Percentiles rank a stretch among this genome's conserved stretches.
phyloP scores from a whole-genome alignment of 2,329 filamentous ascomycete species.

The Dactylellina sp. region DNA sequence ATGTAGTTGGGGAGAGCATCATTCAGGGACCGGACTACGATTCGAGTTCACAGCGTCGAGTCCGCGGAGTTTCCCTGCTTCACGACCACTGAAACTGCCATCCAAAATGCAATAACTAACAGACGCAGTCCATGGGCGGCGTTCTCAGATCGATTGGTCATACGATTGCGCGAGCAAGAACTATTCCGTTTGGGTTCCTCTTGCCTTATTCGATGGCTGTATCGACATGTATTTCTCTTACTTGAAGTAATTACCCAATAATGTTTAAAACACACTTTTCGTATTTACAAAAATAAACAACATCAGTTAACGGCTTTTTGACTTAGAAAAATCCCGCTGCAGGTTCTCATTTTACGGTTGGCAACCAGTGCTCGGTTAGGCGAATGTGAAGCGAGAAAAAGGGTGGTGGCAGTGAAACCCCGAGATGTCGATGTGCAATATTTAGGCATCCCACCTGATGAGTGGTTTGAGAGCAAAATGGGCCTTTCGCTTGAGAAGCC shows the following conservation, averaged over 20 bases:
- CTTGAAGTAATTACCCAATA: slow-evolving; percentile 5
- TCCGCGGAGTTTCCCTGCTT: too few species aligned
- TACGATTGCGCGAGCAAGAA: slow-evolving; percentile 15
- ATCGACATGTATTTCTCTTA: background rate
- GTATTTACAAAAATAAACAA: slow-evolving; percentile 9
- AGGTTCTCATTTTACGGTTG: slow-evolving; percentile 34
- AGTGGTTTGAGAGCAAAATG: slow-evolving; percentile 19
- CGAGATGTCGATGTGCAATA: slow-evolving; percentile 39
- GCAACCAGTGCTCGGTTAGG: slow-evolving; percentile 39
- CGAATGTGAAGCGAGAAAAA: slow-evolving; percentile 41
- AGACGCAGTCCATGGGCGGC: too few species aligned
- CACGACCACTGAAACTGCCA: too few species aligned
- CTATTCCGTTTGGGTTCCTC: background rate
- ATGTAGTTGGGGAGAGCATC: too few species aligned
- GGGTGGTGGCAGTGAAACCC: slow-evolving; percentile 53
- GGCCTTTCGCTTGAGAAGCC: slow-evolving; percentile 20
- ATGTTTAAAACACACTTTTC: too few species aligned
- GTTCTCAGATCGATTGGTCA: background rate
- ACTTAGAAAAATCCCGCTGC: slow-evolving; percentile 23
- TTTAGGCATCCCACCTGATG: slow-evolving; percentile 37
- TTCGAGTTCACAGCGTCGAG: too few species aligned
- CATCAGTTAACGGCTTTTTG: background rate
- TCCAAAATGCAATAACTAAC: too few species aligned
- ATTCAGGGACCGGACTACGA: too few species aligned
- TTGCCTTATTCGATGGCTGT: background rate